Evolutionary conservation across 257 asterid genomes (phyloP).

Genomic region (Nicotiana undulata): DNA sequence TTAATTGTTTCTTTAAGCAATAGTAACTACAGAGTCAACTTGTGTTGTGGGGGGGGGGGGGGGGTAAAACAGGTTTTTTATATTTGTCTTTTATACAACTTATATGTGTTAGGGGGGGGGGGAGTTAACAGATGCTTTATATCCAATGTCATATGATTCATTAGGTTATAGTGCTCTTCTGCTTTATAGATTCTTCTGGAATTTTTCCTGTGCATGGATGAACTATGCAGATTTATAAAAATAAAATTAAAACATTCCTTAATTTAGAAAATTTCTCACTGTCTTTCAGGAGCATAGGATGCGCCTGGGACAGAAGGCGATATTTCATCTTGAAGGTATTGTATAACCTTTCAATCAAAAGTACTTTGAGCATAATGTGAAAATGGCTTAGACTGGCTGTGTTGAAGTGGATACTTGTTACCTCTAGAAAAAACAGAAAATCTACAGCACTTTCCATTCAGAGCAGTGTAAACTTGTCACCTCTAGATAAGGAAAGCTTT

Average conservation of each 20-base stretch:
- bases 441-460: too few species aligned
- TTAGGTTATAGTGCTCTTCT: not conserved
- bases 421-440: not conserved
- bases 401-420: not conserved
- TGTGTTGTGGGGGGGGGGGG: not conserved
- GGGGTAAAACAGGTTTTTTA: too few species aligned
- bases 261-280: not conserved
- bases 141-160: not conserved
- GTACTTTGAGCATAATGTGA: not conserved
- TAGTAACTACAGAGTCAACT: not conserved
- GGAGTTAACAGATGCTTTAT: not conserved
- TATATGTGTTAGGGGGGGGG: too few species aligned
- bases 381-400: not conserved
- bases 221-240: not conserved
- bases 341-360: not conserved
- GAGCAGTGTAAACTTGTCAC: not conserved
- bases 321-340: slow-evolving; percentile 98
- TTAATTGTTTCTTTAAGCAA: not conserved
- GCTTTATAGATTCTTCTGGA: not conserved
- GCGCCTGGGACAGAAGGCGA: slow-evolving; percentile 94
- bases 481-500: not conserved
- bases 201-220: not conserved
- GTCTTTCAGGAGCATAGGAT: slow-evolving; percentile 75
- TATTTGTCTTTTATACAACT: too few species aligned
- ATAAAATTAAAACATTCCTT: not conserved